Percentiles rank a stretch among this genome's conserved stretches.
Conservation (phyloP, 352 stramenopile genomes). For the Phytophthora chlamydospora region DNA sequence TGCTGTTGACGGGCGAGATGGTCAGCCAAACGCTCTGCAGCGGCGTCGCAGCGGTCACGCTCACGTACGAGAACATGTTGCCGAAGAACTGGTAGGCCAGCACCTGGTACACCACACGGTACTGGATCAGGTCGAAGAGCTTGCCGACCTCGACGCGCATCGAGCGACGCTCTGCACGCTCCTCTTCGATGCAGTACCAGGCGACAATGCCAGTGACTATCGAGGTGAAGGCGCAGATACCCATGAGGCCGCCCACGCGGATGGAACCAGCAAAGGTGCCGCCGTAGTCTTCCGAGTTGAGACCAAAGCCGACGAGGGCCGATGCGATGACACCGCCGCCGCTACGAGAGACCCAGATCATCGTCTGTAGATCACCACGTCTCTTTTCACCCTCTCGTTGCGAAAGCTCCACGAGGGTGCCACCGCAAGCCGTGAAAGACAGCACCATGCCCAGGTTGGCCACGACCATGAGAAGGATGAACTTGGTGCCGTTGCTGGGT, state of each 20-base stretch:
- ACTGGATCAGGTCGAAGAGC: constrained; percentile 62
- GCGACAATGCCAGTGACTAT: constrained; percentile 42
- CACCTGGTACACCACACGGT: constrained; percentile 59
- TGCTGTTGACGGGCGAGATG: constrained; percentile 53
- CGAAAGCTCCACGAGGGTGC: constrained; percentile 62
- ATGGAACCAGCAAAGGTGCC: constrained; percentile 57
- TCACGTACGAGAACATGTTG: constrained; percentile 58
- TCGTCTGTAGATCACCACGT: constrained; percentile 61
- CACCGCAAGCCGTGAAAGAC: constrained; percentile 52
- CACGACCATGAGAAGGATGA: constrained; percentile 62
- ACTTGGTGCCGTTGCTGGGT: constrained; percentile 47
- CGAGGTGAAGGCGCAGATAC: constrained; percentile 40
- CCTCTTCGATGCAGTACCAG: constrained; percentile 63
- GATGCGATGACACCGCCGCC: constrained; percentile 48
- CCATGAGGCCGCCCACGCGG: constrained; percentile 60
- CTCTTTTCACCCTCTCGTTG: constrained; percentile 59
- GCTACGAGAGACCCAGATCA: constrained; percentile 55
- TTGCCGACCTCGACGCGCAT: constrained; percentile 32
- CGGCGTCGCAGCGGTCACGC: constrained; percentile 44
- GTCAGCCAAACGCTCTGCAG: constrained; percentile 55
- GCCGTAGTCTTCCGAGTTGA: constrained; percentile 64
- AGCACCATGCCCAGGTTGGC: constrained; percentile 64
- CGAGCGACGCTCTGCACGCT: constrained; percentile 28
- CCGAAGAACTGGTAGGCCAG: constrained; percentile 66
- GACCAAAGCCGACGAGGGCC: constrained; percentile 57